Evolutionary conservation across 352 stramenopile species (phyloP).

Genomic region (Phytophthora hybrid): DNA sequence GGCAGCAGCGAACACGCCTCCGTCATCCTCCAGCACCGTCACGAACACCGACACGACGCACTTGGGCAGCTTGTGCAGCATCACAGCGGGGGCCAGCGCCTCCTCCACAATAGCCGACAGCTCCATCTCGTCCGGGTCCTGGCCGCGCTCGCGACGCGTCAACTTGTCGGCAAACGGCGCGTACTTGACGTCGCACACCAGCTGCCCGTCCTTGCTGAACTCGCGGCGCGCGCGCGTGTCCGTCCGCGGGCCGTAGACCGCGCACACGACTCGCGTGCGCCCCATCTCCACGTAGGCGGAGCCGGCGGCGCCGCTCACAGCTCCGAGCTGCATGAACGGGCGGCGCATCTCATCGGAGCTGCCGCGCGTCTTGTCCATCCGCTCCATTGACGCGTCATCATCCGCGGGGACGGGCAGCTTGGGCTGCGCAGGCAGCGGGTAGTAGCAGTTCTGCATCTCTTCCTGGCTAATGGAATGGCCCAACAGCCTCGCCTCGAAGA

Average conservation of each 20-base stretch:
- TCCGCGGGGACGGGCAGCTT: constrained; percentile 30
- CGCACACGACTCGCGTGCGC: constrained; percentile 88
- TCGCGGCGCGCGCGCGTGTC: constrained; percentile 76
- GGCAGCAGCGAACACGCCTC: constrained; percentile 80
- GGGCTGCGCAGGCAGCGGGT: constrained; percentile 49
- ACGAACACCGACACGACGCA: constrained; percentile 91
- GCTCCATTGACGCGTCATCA: constrained; percentile 41
- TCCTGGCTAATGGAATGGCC: constrained; percentile 5
- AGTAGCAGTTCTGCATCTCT: constrained; percentile 91
- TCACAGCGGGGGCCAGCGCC: constrained; percentile 82
- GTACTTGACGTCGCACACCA: constrained; percentile 92
- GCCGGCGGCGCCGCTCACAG: constrained; percentile 82
- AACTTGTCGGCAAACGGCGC: constrained; percentile 80
- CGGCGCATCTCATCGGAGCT: constrained; percentile 86
- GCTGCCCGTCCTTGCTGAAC: constrained; percentile 88
- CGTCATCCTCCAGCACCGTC: constrained; percentile 89
- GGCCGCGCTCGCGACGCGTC: constrained; percentile 70
- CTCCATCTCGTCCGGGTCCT: constrained; percentile 85
- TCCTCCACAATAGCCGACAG: constrained; percentile 79
- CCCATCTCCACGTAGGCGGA: constrained; percentile 92
- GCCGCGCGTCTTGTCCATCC: constrained; percentile 47
- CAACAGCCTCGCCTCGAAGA: constrained; percentile 1
- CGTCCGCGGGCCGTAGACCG: constrained; percentile 89
- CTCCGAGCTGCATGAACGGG: constrained; percentile 87
- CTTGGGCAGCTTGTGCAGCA: constrained; percentile 91